A percentile compares a stretch with the other conserved stretches of the same genome.
Evolutionary conservation across 1,284 basidiomycete genomes (phyloP).

Genomic region (Microbotryum scabiosae): DNA sequence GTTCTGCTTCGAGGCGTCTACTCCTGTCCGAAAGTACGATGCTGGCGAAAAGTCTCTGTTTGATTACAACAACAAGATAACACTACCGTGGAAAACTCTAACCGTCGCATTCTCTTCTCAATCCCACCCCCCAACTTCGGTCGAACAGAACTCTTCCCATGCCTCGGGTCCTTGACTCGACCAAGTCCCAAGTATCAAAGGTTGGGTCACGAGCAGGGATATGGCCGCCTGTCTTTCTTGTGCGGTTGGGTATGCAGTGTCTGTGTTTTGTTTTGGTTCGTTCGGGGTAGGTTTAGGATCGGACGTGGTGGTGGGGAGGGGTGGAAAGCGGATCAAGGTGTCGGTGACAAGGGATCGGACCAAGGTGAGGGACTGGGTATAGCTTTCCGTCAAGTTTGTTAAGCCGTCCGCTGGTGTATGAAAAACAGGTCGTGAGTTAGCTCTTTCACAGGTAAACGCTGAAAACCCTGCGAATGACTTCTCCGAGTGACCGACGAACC

Average conservation of each 20-base stretch:
- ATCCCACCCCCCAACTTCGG: slow-evolving; percentile 27
- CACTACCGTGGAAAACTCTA: too few species aligned
- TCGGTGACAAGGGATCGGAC: slow-evolving; percentile 19
- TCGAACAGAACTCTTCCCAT: slow-evolving; percentile 25
- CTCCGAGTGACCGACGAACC: slow-evolving; percentile 11
- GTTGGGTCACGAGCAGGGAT: slow-evolving; percentile 20
- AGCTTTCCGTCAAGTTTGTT: slow-evolving; percentile 7
- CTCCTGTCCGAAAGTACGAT: too few species aligned
- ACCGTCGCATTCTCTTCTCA: background rate
- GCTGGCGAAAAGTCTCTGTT: too few species aligned
- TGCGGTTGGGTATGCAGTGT: slow-evolving; percentile 5
- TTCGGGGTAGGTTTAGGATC: background rate
- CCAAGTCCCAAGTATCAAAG: slow-evolving; percentile 19
- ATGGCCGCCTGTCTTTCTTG: slow-evolving; percentile 23
- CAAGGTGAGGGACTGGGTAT: slow-evolving; percentile 22
- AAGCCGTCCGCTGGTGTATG: slow-evolving; percentile 18
- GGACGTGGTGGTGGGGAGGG: background rate
- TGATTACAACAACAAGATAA: background rate
- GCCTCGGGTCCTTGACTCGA: slow-evolving; percentile 13
- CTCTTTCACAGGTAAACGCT: too few species aligned
- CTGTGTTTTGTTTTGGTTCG: background rate
- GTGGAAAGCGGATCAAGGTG: slow-evolving; percentile 16
- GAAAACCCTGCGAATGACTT: background rate
- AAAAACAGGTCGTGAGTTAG: background rate
- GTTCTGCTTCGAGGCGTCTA: too few species aligned